Base-by-base conservation (phyloP, 768 basidiomycete species). In the Trametopsis cervina region DNA sequence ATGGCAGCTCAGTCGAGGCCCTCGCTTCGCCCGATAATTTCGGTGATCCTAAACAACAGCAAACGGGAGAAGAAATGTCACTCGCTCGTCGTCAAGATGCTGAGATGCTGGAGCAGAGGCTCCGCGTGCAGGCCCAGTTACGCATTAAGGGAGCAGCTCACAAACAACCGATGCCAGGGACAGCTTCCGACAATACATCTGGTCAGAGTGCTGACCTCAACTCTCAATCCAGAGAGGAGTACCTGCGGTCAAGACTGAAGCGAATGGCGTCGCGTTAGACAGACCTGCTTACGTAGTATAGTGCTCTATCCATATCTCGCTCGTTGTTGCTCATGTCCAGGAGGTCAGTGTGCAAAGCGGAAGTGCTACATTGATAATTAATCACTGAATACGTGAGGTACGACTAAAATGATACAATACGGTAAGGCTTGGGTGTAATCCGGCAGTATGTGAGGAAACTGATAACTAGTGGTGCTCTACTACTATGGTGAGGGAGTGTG, bases 41-140 rank as follows among this genome's bases (percentile, higher is more conserved):
- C 29, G 29, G 29, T 33, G 29, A 15, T 7, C 15, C 29, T 33
- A 33, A 33, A 33, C 29, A 33, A 15, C 15, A 7, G 15, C 29
- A 33, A 33, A 33, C 29, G 29, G 29, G 15, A 33, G 29, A 33
- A 33, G 29, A 15, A 33, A 7, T 33, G 29, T 33, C 29, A 33
- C 29, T 33, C 29, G n/a, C n/a, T n/a, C 29, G 29, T 33, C 48
- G 53, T 53, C 47, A 53, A 48, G 24, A 54, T 62, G 66, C 51
- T 41, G 51, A 47, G 36, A 37, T 52, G 41, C 33, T 41, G 45
- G 78, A 81, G 55, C 67, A 66, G 41, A 66, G 63, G 47, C 63
- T 80, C 53, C 73, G 77, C 44, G 63, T 61, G 43, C 73, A 73
- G 55, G 73, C 75, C 35, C 74, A 67, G 49, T 54, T 80, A 53